Evolutionary conservation across 1,284 basidiomycete species (phyloP), one percentile per base, ranked within the genome.

Genomic region (Singerocomus inundabilis): DNA sequence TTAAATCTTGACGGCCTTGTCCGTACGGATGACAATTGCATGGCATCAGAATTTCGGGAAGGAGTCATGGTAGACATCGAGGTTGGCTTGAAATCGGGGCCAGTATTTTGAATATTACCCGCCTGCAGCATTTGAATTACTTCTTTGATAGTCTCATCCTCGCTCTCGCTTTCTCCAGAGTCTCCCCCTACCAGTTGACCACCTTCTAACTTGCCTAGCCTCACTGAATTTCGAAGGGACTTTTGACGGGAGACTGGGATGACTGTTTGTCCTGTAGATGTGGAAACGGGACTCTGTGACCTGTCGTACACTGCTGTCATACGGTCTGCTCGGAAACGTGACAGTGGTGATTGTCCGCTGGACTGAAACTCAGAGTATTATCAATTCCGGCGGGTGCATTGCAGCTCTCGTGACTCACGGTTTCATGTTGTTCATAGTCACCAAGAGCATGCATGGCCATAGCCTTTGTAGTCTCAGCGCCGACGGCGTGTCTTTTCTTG

Each of bases 321-420:
- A n/a, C 74, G 78, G 44, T 70, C 74, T 2, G 81, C 76, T 62
- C 78, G 84, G 67, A 89, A 89, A 30, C 73, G 77, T 6, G 87
- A 88, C 33, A 82, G 64, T 1, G 73, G 62, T 8, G 77, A 69
- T 59, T 80, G 83, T 33, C 11, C 63, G 63, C 36, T 64, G 53
- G 46, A 58, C 50, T 57, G 50, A 21, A 26, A 69, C 40, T 33
- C 28, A 11, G 32, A 24, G 4, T 13, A 7, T 8, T 18, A 28
- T 58, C 16, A 49, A 31, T 1, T 29, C 43, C 33, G 18, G 44
- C 24, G 37, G 40, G 48, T 24, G 16, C 16, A 43, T 5, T 16
- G 7, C n/a, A 43, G 6, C 26, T 38, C 16, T 21, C 6, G 38
- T 26, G n/a, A 64, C 77, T 61, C 49, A 82, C 82, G 46, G 68